A percentile compares a stretch with the other conserved stretches of the same genome.
Evolutionary conservation across 257 asterid genomes (phyloP).

Genomic region (Solanum paucissectum): DNA sequence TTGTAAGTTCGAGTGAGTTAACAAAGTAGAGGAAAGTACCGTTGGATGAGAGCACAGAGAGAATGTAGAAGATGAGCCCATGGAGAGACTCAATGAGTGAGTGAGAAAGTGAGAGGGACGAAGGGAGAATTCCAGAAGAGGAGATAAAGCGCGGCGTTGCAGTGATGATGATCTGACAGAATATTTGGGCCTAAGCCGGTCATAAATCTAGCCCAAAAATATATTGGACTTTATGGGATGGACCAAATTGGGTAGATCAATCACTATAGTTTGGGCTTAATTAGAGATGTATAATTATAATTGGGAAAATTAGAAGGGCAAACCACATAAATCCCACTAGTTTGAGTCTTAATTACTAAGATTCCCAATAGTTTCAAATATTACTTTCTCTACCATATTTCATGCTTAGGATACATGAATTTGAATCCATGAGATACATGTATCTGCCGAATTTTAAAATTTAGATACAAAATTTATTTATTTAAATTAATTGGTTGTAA

Average conservation of each 20-base stretch:
- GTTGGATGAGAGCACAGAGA: conserved; percentile 37
- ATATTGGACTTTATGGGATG: background rate
- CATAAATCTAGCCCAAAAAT: background rate
- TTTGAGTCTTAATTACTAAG: too few species aligned
- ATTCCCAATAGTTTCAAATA: too few species aligned
- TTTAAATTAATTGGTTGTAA: too few species aligned
- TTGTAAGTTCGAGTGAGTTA: background rate
- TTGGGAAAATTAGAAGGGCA: too few species aligned
- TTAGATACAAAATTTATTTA: too few species aligned
- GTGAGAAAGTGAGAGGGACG: background rate
- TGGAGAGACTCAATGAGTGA: background rate
- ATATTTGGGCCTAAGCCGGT: background rate
- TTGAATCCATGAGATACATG: too few species aligned
- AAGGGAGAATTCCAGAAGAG: background rate
- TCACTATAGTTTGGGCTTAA: too few species aligned
- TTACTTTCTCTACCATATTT: too few species aligned
- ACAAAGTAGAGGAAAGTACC: conserved; percentile 18
- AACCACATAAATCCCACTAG: too few species aligned
- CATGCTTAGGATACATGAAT: too few species aligned
- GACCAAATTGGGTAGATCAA: background rate
- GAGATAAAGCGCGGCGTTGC: background rate
- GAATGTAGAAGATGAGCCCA: conserved; percentile 50
- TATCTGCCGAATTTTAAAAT: too few species aligned
- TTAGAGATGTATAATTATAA: too few species aligned
- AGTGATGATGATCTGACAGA: background rate